These are phyloP conservation scores for Kentomonas sorsogonicus DNA, from an alignment of 208 protist genomes.

Conservation along the genomic window DNA sequence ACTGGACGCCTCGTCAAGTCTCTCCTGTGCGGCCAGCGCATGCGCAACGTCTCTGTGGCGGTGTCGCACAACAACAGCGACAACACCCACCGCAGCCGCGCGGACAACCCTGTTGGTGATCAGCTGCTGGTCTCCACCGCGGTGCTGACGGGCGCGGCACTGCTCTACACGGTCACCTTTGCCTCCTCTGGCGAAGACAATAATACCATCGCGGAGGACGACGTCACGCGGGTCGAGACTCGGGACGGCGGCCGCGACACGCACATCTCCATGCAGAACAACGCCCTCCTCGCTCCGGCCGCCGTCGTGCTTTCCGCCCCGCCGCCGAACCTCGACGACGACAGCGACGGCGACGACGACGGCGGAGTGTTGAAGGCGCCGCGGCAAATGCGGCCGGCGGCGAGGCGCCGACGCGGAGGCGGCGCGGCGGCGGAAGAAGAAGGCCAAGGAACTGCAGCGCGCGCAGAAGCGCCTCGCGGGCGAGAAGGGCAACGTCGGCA, in stretches of 20 bases:
- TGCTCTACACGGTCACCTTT: not conserved
- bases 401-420: too few relatives aligned
- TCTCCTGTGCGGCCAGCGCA: constrained; percentile 78
- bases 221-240: not conserved
- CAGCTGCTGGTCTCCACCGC: not conserved
- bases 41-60: constrained; percentile 51
- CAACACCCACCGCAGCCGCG: not conserved
- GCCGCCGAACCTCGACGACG: not conserved
- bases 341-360: too few relatives aligned
- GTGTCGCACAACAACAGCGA: constrained; percentile 7
- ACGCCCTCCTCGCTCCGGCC: too few relatives aligned
- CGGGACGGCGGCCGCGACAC: constrained; percentile 2
- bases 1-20: too few relatives aligned
- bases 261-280: not conserved
- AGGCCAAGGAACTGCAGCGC: too few relatives aligned
- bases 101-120: too few relatives aligned
- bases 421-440: too few relatives aligned
- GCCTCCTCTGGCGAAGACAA: not conserved
- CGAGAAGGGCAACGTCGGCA: too few relatives aligned
- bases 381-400: too few relatives aligned
- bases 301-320: not conserved
- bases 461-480: too few relatives aligned
- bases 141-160: constrained; percentile 19
- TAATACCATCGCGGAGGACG: not conserved
- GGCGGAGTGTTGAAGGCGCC: too few relatives aligned